A percentile compares a stretch with the other conserved stretches of the same genome.
Evolutionary conservation across 495 filamentous ascomycete species (phyloP).

Genomic region (Hypoxylon trugodes): DNA sequence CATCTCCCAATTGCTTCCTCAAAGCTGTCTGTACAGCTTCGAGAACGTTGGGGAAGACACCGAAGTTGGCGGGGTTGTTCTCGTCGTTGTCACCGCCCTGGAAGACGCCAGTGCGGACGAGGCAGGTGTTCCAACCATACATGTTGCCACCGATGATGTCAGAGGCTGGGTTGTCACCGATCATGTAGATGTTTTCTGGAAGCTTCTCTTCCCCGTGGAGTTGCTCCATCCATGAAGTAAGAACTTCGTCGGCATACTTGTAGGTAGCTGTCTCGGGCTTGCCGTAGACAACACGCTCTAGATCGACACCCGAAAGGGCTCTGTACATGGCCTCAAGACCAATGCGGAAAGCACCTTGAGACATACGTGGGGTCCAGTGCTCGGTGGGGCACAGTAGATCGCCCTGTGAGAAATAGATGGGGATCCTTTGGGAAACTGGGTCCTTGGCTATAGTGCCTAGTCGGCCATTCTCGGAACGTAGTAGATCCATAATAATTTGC

Average conservation of each 20-base stretch:
- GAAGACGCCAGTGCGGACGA: slow-evolving; percentile 72
- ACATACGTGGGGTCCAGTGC: slow-evolving; percentile 76
- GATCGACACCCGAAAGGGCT: slow-evolving; percentile 73
- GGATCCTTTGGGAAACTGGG: slow-evolving; percentile 70
- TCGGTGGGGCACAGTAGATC: slow-evolving; percentile 81
- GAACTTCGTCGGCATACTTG: slow-evolving; percentile 81
- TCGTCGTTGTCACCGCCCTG: slow-evolving; percentile 79
- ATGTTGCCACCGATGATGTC: slow-evolving; percentile 83
- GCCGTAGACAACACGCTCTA: slow-evolving; percentile 85
- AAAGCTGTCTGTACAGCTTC: slow-evolving; percentile 96
- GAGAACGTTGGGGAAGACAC: slow-evolving; percentile 82
- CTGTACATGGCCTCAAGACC: slow-evolving; percentile 82
- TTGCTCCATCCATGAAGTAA: slow-evolving; percentile 77
- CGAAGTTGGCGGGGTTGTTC: slow-evolving; percentile 93
- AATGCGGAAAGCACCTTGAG: slow-evolving; percentile 79
- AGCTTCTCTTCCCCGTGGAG: slow-evolving; percentile 76
- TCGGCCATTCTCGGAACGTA: slow-evolving; percentile 76
- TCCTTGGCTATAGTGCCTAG: slow-evolving; percentile 73
- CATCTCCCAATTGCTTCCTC: slow-evolving; percentile 77
- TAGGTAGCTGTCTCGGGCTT: slow-evolving; percentile 83
- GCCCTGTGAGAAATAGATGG: slow-evolving; percentile 79
- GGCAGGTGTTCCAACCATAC: slow-evolving; percentile 85
- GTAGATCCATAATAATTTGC: slow-evolving; percentile 84
- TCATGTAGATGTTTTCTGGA: slow-evolving; percentile 81
- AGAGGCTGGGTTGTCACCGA: slow-evolving; percentile 81